phyloP scores from a whole-genome alignment of 768 basidiomycete species.

The Pleurotus sapidus region DNA sequence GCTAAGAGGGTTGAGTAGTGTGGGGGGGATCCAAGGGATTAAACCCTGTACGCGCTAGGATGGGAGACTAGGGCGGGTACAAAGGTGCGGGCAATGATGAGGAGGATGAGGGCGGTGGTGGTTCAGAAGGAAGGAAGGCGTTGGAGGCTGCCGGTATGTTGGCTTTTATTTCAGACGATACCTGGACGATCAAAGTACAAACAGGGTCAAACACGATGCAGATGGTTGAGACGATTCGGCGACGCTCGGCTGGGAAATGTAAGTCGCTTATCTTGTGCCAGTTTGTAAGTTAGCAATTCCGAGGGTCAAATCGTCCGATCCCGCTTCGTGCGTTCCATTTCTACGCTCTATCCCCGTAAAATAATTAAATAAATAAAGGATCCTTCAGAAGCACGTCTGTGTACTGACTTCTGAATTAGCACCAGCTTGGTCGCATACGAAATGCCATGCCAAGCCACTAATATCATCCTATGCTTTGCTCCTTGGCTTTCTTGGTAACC shows the following conservation, averaged over 20 bases:
- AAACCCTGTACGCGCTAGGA: conserved; percentile 6
- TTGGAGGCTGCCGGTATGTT: conserved; percentile 9
- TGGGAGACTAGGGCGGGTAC: not conserved
- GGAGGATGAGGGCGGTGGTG: conserved; percentile 6
- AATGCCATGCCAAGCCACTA: conserved; percentile 7
- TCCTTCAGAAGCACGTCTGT: not conserved
- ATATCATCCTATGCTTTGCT: not conserved
- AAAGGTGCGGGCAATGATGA: not conserved
- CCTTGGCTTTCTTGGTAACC: conserved; percentile 4
- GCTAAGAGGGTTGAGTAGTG: conserved; percentile 18
- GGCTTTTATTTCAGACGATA: conserved; percentile 10
- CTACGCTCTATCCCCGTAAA: conserved; percentile 9
- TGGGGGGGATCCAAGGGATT: conserved; percentile 2
- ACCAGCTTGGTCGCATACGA: conserved; percentile 9
- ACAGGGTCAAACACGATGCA: conserved; percentile 5
- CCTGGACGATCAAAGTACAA: conserved; percentile 2
- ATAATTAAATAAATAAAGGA: conserved; percentile 6
- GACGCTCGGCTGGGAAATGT: conserved; percentile 2
- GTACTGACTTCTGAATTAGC: conserved; percentile 5
- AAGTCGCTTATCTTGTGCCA: conserved; percentile 1
- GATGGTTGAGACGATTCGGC: conserved; percentile 2
- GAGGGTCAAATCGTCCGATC: conserved; percentile 6
- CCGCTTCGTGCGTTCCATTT: conserved; percentile 1
- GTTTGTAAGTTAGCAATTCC: conserved; percentile 6
- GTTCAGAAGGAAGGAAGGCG: conserved; percentile 7